Percentiles rank a stretch among this genome's conserved stretches.
These are phyloP conservation scores for Medicago arabica DNA, from an alignment of 306 rosid genomes.

Conservation along the genomic window DNA sequence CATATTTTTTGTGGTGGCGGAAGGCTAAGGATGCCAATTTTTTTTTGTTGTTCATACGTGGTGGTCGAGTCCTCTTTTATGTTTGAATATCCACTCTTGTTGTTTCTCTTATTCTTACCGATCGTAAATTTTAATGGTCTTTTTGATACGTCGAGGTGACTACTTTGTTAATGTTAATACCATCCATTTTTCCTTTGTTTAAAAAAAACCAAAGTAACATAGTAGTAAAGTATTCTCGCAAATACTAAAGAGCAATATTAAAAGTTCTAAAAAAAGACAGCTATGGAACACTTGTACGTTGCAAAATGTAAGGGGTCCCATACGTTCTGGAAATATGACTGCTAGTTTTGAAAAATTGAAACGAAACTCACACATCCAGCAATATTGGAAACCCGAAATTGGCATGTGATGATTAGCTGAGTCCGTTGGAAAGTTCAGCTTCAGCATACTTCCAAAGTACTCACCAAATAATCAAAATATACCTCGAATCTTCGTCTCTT, in stretches of 20 bases:
- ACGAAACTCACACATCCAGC: background rate
- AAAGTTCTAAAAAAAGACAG: background rate
- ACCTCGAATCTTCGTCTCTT: conserved; percentile 40
- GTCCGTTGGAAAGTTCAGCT: conserved; percentile 39
- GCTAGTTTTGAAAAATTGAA: background rate
- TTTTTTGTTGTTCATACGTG: too few relatives aligned
- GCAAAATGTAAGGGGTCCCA: conserved; percentile 19
- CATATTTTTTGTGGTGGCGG: too few relatives aligned
- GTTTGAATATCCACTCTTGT: too few relatives aligned
- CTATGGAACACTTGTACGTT: conserved; percentile 34
- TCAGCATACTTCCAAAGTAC: conserved; percentile 35
- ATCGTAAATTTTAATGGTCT: too few relatives aligned
- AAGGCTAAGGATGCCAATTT: too few relatives aligned
- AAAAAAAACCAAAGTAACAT: too few relatives aligned
- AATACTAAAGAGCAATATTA: background rate
- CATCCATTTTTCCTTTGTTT: too few relatives aligned
- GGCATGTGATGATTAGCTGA: conserved; percentile 18
- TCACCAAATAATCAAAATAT: conserved; percentile 24
- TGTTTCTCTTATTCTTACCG: too few relatives aligned
- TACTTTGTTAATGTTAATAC: too few relatives aligned
- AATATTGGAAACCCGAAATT: conserved; percentile 10
- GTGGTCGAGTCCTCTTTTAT: too few relatives aligned
- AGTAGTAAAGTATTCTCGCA: too few relatives aligned
- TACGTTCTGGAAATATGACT: conserved; percentile 31
- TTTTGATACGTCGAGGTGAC: too few relatives aligned